Conservation (phyloP, 2,329 filamentous ascomycete species). For the Fusarium sp. region DNA sequence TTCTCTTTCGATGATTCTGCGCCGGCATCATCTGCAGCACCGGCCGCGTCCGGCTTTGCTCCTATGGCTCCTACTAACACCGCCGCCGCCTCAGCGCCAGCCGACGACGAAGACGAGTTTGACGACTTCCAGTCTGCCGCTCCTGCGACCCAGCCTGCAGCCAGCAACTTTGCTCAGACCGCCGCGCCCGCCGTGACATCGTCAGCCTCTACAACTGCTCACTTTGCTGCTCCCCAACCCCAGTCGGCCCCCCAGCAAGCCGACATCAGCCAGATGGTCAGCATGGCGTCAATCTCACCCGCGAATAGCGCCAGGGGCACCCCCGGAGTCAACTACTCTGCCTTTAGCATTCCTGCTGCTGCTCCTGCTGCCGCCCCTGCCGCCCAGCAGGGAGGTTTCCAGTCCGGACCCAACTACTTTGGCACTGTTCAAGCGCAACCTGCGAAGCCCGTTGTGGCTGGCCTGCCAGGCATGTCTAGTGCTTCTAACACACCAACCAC, state of each 20-base stretch:
- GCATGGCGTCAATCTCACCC: slow-evolving; percentile 84
- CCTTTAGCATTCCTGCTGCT: slow-evolving; percentile 59
- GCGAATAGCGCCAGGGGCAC: slow-evolving; percentile 68
- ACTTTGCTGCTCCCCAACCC: slow-evolving; percentile 86
- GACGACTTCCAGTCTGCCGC: slow-evolving; percentile 96
- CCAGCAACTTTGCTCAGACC: slow-evolving; percentile 52
- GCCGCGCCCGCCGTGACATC: slow-evolving; percentile 62
- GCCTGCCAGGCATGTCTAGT: slow-evolving; percentile 48
- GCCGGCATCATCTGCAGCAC: slow-evolving; percentile 58
- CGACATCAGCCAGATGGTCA: slow-evolving; percentile 83
- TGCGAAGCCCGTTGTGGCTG: slow-evolving; percentile 43
- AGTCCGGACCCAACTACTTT: slow-evolving; percentile 91
- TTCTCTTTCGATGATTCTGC: slow-evolving; percentile 90
- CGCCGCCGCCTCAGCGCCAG: slow-evolving; percentile 46
- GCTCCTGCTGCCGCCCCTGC: slow-evolving; percentile 51
- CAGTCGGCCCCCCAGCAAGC: slow-evolving; percentile 85
- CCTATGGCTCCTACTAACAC: slow-evolving; percentile 51
- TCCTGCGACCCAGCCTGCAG: slow-evolving; percentile 63
- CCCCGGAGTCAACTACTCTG: slow-evolving; percentile 72
- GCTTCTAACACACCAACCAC: slow-evolving; percentile 51
- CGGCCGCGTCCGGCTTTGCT: slow-evolving; percentile 61
- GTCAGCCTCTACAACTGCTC: slow-evolving; percentile 66
- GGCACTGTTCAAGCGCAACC: slow-evolving; percentile 74
- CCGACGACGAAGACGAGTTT: slow-evolving; percentile 84
- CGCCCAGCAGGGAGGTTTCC: slow-evolving; percentile 73